Percentiles rank a stretch among this genome's conserved stretches.
Evolutionary conservation across 768 basidiomycete species (phyloP).

Genomic region (Boletus barrowsii): DNA sequence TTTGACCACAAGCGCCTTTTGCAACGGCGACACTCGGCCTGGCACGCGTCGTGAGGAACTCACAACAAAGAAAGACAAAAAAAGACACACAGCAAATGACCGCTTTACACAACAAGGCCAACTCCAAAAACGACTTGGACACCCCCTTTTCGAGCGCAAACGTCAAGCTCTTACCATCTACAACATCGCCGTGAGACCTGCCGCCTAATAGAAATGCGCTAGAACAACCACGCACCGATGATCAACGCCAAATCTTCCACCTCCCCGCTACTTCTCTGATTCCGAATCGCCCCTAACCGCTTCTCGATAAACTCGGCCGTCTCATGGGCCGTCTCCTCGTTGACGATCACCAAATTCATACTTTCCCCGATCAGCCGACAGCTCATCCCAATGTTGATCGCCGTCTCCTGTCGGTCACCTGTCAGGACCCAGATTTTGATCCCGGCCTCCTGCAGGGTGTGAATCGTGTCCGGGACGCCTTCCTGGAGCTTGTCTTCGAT

Average conservation of each 20-base stretch:
- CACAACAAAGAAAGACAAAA: too few species aligned
- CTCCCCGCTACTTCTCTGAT: constrained; percentile 86
- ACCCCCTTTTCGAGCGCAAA: constrained; percentile 93
- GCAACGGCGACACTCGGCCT: constrained; percentile 94
- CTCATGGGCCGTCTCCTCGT: constrained; percentile 78
- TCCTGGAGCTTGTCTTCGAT: constrained; percentile 99
- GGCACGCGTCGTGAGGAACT: background rate
- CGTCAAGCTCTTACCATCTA: constrained; percentile 92
- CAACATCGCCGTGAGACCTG: too few species aligned
- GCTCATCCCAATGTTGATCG: constrained; percentile 98
- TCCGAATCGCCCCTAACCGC: constrained; percentile 89
- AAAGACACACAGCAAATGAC: constrained; percentile 86
- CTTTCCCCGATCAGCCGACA: constrained; percentile 96
- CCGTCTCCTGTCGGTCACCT: constrained; percentile 97
- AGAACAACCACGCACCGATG: constrained; percentile 59
- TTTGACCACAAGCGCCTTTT: constrained; percentile 97
- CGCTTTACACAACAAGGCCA: constrained; percentile 97
- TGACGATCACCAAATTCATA: constrained; percentile 97
- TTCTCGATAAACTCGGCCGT: constrained; percentile 87
- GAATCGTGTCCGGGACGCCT: constrained; percentile 96
- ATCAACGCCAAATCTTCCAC: constrained; percentile 92
- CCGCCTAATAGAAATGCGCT: too few species aligned
- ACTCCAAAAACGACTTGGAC: constrained; percentile 85
- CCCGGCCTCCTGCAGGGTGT: constrained; percentile 95
- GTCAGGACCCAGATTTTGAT: constrained; percentile 99